Percentiles rank a stretch among this genome's conserved stretches.
These are phyloP conservation scores for Bromus sterilis DNA, from an alignment of 176 grass and related monocot species.

Conservation along the genomic window DNA sequence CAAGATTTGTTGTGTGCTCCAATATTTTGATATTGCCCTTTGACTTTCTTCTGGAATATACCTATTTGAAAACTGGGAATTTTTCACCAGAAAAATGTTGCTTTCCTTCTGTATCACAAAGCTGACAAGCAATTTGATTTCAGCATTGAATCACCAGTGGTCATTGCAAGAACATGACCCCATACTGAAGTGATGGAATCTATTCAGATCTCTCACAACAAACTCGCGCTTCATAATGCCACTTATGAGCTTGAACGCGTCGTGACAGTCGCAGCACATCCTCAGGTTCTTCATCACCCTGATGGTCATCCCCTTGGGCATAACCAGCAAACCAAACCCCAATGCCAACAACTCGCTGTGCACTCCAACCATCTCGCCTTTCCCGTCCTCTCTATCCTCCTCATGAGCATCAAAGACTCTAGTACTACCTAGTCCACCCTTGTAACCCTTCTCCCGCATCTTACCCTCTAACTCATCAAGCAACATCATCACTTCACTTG, in stretches of 20 bases:
- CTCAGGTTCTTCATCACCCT: conserved; percentile 84
- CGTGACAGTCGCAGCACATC: conserved; percentile 62
- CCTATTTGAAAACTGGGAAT: neutral
- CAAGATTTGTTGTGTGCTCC: neutral
- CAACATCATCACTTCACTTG: conserved; percentile 36
- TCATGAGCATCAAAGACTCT: conserved; percentile 35
- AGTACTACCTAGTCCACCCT: conserved; percentile 5
- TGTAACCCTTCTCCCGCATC: conserved; percentile 59
- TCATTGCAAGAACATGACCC: conserved; percentile 61
- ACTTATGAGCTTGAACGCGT: conserved; percentile 59
- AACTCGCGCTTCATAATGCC: conserved; percentile 46
- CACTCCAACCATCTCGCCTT: conserved; percentile 47
- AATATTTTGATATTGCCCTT: neutral
- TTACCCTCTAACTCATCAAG: conserved; percentile 47
- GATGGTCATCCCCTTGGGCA: conserved; percentile 40
- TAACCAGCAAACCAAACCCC: conserved; percentile 40
- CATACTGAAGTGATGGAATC: conserved; percentile 63
- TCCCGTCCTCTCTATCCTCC: conserved; percentile 18
- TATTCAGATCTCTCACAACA: conserved; percentile 74
- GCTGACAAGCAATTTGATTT: neutral
- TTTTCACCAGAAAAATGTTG: neutral
- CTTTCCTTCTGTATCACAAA: neutral
- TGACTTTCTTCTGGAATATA: neutral
- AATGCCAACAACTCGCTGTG: conserved; percentile 65
- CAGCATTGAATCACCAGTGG: conserved; percentile 47